These are phyloP conservation scores for Phylloporus arenicola DNA, from an alignment of 768 basidiomycete species.

Conservation along the genomic window DNA sequence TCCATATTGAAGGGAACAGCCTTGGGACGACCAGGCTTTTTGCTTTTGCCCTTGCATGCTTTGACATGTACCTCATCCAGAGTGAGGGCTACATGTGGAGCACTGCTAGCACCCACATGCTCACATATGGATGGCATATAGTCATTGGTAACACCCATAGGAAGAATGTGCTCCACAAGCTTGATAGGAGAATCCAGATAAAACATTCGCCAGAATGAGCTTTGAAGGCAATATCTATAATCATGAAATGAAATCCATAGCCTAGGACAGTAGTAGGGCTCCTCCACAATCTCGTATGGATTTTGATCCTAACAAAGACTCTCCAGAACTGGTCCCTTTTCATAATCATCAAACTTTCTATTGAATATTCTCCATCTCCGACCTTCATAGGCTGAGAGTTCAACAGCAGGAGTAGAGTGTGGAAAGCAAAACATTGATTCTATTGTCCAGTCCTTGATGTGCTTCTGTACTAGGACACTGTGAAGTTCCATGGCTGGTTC, in stretches of 20 bases:
- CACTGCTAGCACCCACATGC: neutral
- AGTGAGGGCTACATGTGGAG: constrained; percentile 7
- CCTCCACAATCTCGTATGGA: neutral
- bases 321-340: neutral
- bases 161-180: no score
- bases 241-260: no score
- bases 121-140: neutral
- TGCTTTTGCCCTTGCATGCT: neutral
- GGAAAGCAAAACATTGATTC: no score
- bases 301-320: neutral
- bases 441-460: neutral
- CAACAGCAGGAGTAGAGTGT: no score
- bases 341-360: constrained; percentile 1
- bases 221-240: no score
- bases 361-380: neutral
- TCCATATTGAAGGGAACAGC: no score
- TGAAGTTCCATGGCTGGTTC: neutral
- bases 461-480: neutral
- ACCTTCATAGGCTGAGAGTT: neutral
- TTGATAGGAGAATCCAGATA: no score
- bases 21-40: neutral
- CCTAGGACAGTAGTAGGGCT: no score
- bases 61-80: constrained; percentile 5
- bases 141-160: no score
- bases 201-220: no score